Percentiles rank a stretch among this genome's conserved stretches.
These are phyloP conservation scores for Graphium sp. DNA, from an alignment of 2,329 filamentous ascomycete genomes.

Conservation along the genomic window DNA sequence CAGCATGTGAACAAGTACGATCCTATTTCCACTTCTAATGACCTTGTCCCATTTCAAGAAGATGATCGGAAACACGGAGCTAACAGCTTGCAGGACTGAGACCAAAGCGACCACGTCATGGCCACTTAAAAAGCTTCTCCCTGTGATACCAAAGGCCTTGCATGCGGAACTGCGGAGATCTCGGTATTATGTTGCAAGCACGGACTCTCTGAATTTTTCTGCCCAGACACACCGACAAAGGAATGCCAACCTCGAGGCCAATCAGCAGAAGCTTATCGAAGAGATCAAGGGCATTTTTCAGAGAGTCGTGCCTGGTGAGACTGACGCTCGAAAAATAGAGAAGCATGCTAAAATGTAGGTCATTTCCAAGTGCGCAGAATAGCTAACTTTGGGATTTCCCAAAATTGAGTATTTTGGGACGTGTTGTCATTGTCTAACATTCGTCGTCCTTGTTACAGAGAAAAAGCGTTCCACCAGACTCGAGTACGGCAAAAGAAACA, in stretches of 20 bases:
- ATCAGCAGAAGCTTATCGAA: conserved; percentile 27
- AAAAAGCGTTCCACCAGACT: conserved; percentile 24
- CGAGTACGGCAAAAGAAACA: conserved; percentile 30
- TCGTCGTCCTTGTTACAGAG: conserved; percentile 17
- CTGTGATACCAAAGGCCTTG: conserved; percentile 27
- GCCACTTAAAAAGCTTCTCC: conserved; percentile 26
- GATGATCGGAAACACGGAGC: neutral
- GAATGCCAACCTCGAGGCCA: conserved; percentile 33
- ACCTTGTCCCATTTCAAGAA: neutral
- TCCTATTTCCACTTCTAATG: too few species aligned
- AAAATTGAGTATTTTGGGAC: too few species aligned
- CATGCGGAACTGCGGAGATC: conserved; percentile 28
- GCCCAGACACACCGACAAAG: conserved; percentile 36
- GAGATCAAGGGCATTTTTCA: conserved; percentile 30
- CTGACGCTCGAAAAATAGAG: conserved; percentile 25
- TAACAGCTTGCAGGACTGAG: conserved; percentile 29
- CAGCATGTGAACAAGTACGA: conserved; percentile 47
- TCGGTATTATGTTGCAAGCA: conserved; percentile 33
- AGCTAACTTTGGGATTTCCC: too few species aligned
- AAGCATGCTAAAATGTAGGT: conserved; percentile 31
- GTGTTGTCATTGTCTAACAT: conserved; percentile 2
- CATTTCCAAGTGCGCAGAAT: neutral
- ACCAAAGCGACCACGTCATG: conserved; percentile 40
- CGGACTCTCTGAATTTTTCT: conserved; percentile 35
- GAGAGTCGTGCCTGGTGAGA: conserved; percentile 26